A percentile compares a stretch with the other conserved stretches of the same genome.
Conservation (phyloP, 257 asterid genomes). For the Solanum lycopersicoides region DNA sequence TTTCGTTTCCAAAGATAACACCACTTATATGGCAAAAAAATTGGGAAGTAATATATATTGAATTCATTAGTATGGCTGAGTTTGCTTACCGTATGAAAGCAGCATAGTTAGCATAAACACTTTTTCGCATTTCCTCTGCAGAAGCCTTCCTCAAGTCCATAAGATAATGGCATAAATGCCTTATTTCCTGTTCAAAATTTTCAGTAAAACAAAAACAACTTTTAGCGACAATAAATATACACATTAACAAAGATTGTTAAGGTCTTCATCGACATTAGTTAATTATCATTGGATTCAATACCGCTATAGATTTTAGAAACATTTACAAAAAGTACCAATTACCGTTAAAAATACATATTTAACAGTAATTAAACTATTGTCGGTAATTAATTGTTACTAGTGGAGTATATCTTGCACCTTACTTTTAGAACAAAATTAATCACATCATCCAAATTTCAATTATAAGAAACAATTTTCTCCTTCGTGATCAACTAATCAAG, state of each 20-base stretch:
- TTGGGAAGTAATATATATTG: neutral
- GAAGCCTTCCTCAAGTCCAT: conserved; percentile 77
- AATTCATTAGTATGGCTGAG: neutral
- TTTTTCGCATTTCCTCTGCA: conserved; percentile 93
- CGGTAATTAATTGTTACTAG: neutral
- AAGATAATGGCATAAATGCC: conserved; percentile 68
- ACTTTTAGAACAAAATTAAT: too few species aligned
- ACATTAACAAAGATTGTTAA: accelerated
- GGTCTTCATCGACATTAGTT: neutral
- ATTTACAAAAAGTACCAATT: too few species aligned
- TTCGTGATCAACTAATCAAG: neutral
- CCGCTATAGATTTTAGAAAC: accelerated
- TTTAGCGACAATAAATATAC: too few species aligned
- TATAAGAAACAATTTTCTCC: neutral
- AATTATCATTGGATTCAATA: too few species aligned
- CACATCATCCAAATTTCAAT: neutral
- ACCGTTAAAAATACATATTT: too few species aligned
- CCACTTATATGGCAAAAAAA: neutral
- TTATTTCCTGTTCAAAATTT: conserved; percentile 53
- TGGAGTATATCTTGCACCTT: neutral
- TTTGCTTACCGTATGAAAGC: conserved; percentile 65
- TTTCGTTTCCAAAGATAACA: neutral
- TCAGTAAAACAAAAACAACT: neutral
- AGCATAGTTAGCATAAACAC: conserved; percentile 82
- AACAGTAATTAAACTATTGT: neutral